Evolutionary conservation across 257 asterid species (phyloP).

Genomic region (Asclepias syriaca): DNA sequence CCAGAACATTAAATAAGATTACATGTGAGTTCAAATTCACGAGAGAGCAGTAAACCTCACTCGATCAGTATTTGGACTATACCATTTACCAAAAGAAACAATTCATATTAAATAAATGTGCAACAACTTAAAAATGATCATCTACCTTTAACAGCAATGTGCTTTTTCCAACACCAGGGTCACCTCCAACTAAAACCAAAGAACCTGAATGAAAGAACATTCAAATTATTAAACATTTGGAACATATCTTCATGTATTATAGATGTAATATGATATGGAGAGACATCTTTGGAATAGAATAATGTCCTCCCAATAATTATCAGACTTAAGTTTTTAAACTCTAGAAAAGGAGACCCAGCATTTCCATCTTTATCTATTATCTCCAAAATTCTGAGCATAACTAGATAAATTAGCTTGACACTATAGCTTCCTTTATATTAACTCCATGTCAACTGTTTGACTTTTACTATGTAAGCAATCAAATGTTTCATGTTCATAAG

Average conservation of each 20-base stretch:
- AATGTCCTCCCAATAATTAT: neutral
- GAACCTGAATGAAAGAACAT: conserved; percentile 49
- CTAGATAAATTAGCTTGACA: neutral
- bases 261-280: neutral
- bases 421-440: neutral
- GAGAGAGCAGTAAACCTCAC: conserved; percentile 11
- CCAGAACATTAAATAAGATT: conserved; percentile 17
- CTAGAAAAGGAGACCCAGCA: neutral
- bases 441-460: neutral
- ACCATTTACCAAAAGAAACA: conserved; percentile 2
- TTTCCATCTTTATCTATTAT: neutral
- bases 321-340: neutral
- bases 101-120: conserved; percentile 12
- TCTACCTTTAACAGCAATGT: conserved; percentile 85
- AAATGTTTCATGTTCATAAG: neutral
- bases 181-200: conserved; percentile 89
- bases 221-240: conserved; percentile 6
- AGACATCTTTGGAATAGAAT: neutral
- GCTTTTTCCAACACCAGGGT: conserved; percentile 99
- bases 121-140: conserved; percentile 10
- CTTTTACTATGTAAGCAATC: neutral
- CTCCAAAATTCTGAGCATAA: neutral
- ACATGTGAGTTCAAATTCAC: conserved; percentile 16
- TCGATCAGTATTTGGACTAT: neutral
- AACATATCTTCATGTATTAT: neutral